Percentiles rank a stretch among this genome's conserved stretches.
Evolutionary conservation across 495 filamentous ascomycete genomes (phyloP).

Genomic region (Daldinia grandis): DNA sequence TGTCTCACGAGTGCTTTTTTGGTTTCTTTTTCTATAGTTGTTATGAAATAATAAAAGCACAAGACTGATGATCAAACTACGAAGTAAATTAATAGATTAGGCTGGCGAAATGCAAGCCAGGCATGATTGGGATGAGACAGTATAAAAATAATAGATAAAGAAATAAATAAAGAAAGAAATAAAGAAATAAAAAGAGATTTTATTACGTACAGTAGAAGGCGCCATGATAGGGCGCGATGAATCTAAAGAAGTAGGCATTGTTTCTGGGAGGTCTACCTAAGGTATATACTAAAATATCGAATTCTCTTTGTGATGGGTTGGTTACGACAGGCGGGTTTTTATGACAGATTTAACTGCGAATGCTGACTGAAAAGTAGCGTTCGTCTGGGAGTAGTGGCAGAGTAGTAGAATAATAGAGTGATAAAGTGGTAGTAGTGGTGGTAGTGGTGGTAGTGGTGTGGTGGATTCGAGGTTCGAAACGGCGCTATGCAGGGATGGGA

Average conservation of each 20-base stretch:
- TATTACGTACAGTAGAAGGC: conserved; percentile 66
- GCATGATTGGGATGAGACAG: too few relatives aligned
- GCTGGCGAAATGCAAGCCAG: not conserved
- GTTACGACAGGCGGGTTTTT: conserved; percentile 7
- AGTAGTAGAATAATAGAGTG: not conserved
- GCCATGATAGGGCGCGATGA: conserved; percentile 81
- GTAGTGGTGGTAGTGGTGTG: not conserved
- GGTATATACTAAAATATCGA: conserved; percentile 11
- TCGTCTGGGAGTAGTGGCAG: not conserved
- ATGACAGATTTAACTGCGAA: conserved; percentile 30
- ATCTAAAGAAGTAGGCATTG: conserved; percentile 73
- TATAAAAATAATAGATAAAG: too few relatives aligned
- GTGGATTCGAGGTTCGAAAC: conserved; percentile 40
- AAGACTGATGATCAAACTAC: too few relatives aligned
- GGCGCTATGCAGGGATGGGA: conserved; percentile 38
- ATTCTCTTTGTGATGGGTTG: conserved; percentile 1
- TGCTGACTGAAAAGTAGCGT: not conserved
- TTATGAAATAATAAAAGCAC: too few relatives aligned
- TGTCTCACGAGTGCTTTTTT: not conserved
- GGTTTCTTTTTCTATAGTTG: too few relatives aligned
- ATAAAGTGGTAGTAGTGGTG: conserved; percentile 16
- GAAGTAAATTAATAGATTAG: not conserved
- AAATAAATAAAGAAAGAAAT: not conserved
- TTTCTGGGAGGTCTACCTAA: conserved; percentile 2
- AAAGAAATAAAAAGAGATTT: conserved; percentile 4